A percentile compares a stretch with the other conserved stretches of the same genome.
These are phyloP conservation scores for Erodium trifolium DNA, from an alignment of 441 rosid genomes.

Conservation along the genomic window DNA sequence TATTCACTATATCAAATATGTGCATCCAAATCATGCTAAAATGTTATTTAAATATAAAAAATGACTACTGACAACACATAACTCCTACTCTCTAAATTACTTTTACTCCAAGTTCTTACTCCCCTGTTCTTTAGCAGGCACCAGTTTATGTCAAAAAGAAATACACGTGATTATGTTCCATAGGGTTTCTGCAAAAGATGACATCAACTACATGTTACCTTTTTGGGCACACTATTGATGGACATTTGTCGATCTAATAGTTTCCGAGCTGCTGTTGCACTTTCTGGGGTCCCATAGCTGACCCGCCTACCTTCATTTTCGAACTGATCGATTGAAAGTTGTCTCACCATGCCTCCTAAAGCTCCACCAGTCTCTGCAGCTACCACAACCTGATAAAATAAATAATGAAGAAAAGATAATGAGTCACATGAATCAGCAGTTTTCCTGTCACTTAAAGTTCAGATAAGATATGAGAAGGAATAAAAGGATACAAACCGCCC, in stretches of 20 bases:
- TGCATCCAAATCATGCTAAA: background rate
- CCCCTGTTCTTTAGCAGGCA: background rate
- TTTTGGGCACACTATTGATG: slow-evolving; percentile 83
- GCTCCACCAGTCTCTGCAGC: slow-evolving; percentile 98
- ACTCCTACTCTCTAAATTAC: background rate
- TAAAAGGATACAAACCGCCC: slow-evolving; percentile 62
- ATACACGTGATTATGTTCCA: slow-evolving; percentile 7
- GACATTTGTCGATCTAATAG: slow-evolving; percentile 94
- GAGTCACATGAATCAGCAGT: slow-evolving; percentile 9
- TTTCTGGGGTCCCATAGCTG: slow-evolving; percentile 89
- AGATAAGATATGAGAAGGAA: slow-evolving; percentile 12
- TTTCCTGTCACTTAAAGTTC: slow-evolving; percentile 11
- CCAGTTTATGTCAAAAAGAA: background rate
- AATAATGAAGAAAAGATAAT: slow-evolving; percentile 14
- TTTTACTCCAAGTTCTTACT: background rate
- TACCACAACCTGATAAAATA: slow-evolving; percentile 67
- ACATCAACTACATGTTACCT: slow-evolving; percentile 33
- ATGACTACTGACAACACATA: background rate
- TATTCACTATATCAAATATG: slow-evolving; percentile 3
- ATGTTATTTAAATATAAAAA: background rate
- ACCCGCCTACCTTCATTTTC: slow-evolving; percentile 98
- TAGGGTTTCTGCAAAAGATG: background rate
- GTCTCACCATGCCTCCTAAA: slow-evolving; percentile 95
- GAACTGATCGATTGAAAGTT: slow-evolving; percentile 89
- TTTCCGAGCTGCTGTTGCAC: slow-evolving; percentile 91